phyloP scores from a whole-genome alignment of 1,139 yeast genomes.

The Debaryomyces robertsiae region DNA sequence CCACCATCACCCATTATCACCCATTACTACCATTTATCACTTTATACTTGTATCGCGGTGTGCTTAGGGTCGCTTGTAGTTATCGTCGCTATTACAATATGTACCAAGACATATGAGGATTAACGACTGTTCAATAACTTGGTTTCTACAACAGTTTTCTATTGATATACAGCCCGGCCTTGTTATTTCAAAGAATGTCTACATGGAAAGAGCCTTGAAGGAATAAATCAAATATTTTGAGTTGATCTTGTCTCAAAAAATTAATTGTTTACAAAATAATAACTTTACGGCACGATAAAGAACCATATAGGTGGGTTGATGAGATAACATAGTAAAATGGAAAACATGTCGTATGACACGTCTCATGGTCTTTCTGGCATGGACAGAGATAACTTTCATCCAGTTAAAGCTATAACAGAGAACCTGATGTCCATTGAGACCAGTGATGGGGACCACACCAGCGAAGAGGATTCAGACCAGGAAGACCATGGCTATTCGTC shows the following conservation, averaged over 20 bases:
- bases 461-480: constrained; percentile 1
- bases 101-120: too few species aligned
- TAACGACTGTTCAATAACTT: too few species aligned
- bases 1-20: too few species aligned
- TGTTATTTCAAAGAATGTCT: too few species aligned
- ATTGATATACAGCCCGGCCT: too few species aligned
- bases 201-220: too few species aligned
- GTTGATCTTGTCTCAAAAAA: constrained; percentile 5
- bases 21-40: too few species aligned
- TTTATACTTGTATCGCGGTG: too few species aligned
- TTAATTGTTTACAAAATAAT: constrained; percentile 3
- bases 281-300: neutral
- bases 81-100: too few species aligned
- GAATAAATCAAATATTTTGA: neutral
- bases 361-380: neutral
- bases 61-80: too few species aligned
- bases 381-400: neutral
- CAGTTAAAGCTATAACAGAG: neutral
- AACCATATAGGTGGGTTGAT: neutral
- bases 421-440: constrained; percentile 23
- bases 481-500: constrained; percentile 7
- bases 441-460: constrained; percentile 16
- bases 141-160: too few species aligned
- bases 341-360: neutral
- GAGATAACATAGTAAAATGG: constrained; percentile 1